Evolutionary conservation across 306 rosid species (phyloP).

Genomic region (Erythrophleum fordii): DNA sequence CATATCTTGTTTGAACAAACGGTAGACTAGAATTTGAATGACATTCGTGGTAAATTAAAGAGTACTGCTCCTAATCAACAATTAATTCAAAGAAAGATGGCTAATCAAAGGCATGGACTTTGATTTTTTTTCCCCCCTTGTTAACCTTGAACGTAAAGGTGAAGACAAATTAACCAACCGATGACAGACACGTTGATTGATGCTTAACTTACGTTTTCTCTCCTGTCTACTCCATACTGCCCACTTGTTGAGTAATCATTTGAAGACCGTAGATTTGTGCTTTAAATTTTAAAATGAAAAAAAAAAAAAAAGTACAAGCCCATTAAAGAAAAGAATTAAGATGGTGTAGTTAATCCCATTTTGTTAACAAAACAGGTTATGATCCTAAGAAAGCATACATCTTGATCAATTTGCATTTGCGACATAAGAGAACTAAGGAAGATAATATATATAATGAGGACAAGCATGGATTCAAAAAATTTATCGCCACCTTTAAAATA

Average conservation of each 20-base stretch:
- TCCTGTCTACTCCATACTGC: conserved; percentile 40
- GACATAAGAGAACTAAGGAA: too few relatives aligned
- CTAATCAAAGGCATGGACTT: background rate
- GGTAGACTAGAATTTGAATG: background rate
- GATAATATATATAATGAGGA: background rate
- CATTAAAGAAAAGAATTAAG: background rate
- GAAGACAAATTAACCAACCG: conserved; percentile 35
- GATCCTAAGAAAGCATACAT: background rate
- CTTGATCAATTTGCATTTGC: background rate
- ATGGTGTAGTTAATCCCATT: background rate
- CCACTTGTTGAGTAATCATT: conserved; percentile 54
- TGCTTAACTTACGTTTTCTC: conserved; percentile 49
- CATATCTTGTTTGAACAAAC: background rate
- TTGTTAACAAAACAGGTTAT: background rate
- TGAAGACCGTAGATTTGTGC: conserved; percentile 5
- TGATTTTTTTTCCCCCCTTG: background rate
- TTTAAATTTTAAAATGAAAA: too few relatives aligned
- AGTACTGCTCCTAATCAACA: background rate
- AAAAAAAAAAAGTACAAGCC: too few relatives aligned
- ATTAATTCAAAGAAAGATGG: background rate
- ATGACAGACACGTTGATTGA: conserved; percentile 36
- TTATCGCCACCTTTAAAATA: too few relatives aligned
- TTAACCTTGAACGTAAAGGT: conserved; percentile 40
- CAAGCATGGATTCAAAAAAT: background rate
- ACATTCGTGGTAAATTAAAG: background rate